Evolutionary conservation across 1,139 yeast genomes (phyloP).

Genomic region (Geotrichum phurueaensis): DNA sequence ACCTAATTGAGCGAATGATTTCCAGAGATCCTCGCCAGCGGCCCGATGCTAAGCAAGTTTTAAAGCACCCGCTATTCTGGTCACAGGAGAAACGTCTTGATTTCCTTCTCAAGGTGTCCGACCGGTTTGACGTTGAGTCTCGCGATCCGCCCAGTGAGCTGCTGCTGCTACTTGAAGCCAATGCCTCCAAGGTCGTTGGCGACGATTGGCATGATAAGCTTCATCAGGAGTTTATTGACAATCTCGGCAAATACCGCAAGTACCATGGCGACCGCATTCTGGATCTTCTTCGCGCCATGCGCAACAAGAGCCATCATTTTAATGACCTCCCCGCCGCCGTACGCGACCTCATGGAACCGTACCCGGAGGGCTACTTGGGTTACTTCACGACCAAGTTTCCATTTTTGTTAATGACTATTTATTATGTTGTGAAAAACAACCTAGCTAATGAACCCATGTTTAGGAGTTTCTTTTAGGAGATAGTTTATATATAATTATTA

Average conservation of each 20-base stretch:
- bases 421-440: slow-evolving; percentile 54
- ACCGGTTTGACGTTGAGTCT: slow-evolving; percentile 79
- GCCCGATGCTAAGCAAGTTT: slow-evolving; percentile 61
- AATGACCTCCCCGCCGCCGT: slow-evolving; percentile 75
- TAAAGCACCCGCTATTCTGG: slow-evolving; percentile 92
- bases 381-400: slow-evolving; percentile 78
- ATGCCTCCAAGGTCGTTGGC: slow-evolving; percentile 49
- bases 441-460: slow-evolving; percentile 59
- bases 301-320: slow-evolving; percentile 90
- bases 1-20: slow-evolving; percentile 70
- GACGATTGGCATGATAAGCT: slow-evolving; percentile 77
- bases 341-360: slow-evolving; percentile 56
- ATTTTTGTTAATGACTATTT: slow-evolving; percentile 65
- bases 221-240: slow-evolving; percentile 65
- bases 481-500: neutral
- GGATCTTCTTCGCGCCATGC: slow-evolving; percentile 80
- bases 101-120: slow-evolving; percentile 79
- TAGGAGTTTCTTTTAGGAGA: slow-evolving; percentile 42
- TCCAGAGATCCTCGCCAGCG: slow-evolving; percentile 59
- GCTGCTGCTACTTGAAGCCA: slow-evolving; percentile 53
- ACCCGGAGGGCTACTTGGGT: slow-evolving; percentile 76
- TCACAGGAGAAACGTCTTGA: slow-evolving; percentile 64
- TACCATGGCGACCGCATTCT: slow-evolving; percentile 71
- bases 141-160: slow-evolving; percentile 80
- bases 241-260: slow-evolving; percentile 84